Conservation (phyloP, 257 asterid genomes). For the Lantana camara region DNA sequence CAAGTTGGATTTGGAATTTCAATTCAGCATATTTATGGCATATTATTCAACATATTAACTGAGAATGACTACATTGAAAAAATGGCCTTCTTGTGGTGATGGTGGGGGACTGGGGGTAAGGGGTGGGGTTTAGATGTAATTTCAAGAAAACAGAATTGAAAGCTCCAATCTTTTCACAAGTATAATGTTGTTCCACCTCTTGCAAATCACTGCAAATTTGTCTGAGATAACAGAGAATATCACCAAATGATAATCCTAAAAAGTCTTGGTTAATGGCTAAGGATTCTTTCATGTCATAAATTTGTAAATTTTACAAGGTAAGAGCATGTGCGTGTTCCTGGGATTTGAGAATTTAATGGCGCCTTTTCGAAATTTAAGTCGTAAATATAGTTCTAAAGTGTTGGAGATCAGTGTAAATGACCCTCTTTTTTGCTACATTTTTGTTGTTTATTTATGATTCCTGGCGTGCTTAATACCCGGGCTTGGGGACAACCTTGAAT, state of each 20-base stretch:
- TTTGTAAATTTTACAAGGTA: not conserved
- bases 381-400: slow-evolving; percentile 6
- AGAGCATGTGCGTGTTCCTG: slow-evolving; percentile 40
- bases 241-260: too few species aligned
- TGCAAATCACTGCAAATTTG: too few species aligned
- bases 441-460: slow-evolving; percentile 18
- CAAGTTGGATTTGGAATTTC: too few species aligned
- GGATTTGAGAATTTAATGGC: slow-evolving; percentile 27
- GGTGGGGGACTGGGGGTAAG: not conserved
- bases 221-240: too few species aligned
- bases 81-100: not conserved
- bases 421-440: slow-evolving; percentile 10
- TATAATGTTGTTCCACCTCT: not conserved
- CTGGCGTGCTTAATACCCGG: slow-evolving; percentile 2
- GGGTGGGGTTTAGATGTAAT: not conserved
- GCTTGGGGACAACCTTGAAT: slow-evolving; percentile 31
- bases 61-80: too few species aligned
- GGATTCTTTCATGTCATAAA: slow-evolving; percentile 15
- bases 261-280: slow-evolving; percentile 5
- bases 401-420: slow-evolving; percentile 8
- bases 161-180: not conserved
- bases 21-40: too few species aligned
- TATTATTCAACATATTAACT: too few species aligned
- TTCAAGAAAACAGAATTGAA: not conserved
- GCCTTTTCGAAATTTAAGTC: slow-evolving; percentile 26